Base-by-base conservation (phyloP, 2,329 filamentous ascomycete species). In the Pseudogymnoascus sp. region DNA sequence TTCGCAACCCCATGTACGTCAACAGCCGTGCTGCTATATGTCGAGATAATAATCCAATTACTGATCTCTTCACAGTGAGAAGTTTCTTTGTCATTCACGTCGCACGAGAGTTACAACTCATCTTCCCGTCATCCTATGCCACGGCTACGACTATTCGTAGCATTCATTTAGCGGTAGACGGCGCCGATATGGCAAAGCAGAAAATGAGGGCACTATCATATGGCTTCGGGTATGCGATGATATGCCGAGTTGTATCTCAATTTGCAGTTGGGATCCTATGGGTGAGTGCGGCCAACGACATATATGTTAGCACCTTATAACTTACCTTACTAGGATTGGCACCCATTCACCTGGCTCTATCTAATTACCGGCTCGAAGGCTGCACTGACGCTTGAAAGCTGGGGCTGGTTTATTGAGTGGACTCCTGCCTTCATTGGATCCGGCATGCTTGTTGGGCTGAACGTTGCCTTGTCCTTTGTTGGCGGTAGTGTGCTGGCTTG, bases 111-210 rank as follows among this genome's bases (percentile, higher is more conserved):
- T 68, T 77, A 39, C 70, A 70, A 38, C 70, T 77, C 33, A 72
- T 77, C 60, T 78, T 78, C 68, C 76, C 76, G 1, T 75, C 75
- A 2, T 70, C 75, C 2, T 74, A 75, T 38, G 76, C 76, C 2
- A 77, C 76, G 6, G 76, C 76, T 50, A 76, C 76, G 71, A 77
- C 76, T 2, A 78, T 78, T 61, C 74, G 75, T 5, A 71, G 70
- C 15, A 77, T 78, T 75, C 76, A 78, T 35, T 35, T 53, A 7
- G 76, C 75, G 6, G 70, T 74, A 3, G 73, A 71, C 37, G 76
- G 75, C n/a, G 75, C 74, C 58, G 66, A 65, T 2, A 71, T 76
- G 50, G 76, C 75, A 65, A 66, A 72, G 66, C 77, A 78, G 71
- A 77, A 53, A 53, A 53, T 76, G 70, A 74, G 69, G 60, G 76